These are phyloP conservation scores for Boletus barrowsii DNA, from an alignment of 768 basidiomycete genomes.

Conservation along the genomic window DNA sequence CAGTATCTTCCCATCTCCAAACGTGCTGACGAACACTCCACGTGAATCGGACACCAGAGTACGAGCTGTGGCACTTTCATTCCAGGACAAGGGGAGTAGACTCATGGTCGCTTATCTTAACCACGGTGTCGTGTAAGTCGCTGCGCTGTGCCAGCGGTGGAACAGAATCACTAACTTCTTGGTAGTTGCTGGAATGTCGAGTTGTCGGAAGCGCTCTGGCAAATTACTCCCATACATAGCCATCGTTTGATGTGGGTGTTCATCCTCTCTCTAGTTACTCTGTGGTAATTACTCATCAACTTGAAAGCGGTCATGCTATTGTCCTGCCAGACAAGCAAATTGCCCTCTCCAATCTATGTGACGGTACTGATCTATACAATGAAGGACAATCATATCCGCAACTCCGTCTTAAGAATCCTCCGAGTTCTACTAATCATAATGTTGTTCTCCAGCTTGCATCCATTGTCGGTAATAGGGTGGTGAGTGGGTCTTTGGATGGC, in stretches of 20 bases:
- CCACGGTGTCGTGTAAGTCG: background rate
- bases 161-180: background rate
- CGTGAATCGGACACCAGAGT: background rate
- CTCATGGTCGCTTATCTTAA: background rate
- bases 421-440: background rate
- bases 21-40: background rate
- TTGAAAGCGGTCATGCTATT: background rate
- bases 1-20: background rate
- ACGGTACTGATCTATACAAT: background rate
- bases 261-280: background rate
- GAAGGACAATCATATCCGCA: background rate
- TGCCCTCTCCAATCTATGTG: background rate
- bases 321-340: background rate
- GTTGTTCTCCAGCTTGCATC: background rate
- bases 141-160: too few species aligned
- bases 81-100: background rate
- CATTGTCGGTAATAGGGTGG: background rate
- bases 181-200: background rate
- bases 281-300: background rate
- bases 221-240: background rate
- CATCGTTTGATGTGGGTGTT: background rate
- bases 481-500: background rate
- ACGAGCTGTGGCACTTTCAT: background rate
- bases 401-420: background rate
- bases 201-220: background rate